Evolutionary conservation across 2,329 filamentous ascomycete species (phyloP), one percentile per base, ranked within the genome.

Genomic region (Talaromyces sp.): DNA sequence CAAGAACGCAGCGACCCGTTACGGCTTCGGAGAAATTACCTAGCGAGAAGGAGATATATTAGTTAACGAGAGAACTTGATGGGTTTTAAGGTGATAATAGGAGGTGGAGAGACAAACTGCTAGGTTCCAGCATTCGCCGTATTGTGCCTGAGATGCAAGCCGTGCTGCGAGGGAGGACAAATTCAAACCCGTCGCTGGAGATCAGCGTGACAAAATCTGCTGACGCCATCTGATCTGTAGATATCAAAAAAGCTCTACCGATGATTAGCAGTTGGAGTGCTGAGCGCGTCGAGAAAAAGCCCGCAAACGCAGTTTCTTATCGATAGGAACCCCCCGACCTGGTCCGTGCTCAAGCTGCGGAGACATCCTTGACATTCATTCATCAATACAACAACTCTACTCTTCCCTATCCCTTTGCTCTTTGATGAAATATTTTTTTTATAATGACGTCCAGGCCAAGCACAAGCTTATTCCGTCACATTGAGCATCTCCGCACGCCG

Each of bases 131-230:
- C 82, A 88, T 88, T 65, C 84, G 81, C 65, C 82, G 83, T 68
- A 89, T 85, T 2, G 85, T 85, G 52, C 82, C 83, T 4, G 85
- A 86, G 61, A 87, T 79, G 68, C 80, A 84, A 44, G 86, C 87
- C 4, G 84, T 82, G 33, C 81, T 85, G 66, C 86, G 82, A 27
- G 83, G 80, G 50, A 89, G 73, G 64, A 88, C 79, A 72, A 88
- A 89, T 65, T 87, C 85, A 70, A 84, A 89, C 57, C 82, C 85
- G 70, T 89, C 87, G 61, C 79, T 82, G 1, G 86, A 88, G 27
- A 88, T 79, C 5, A 89, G 78, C 0, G 87, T 88, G 59, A 89
- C 85, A 68, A 83, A 89, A 64, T 86, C 82, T 3, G 81, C 69
- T n/a, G 36, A 30, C 27, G 42, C 4, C 56, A 59, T 62, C 23